Base-by-base conservation (phyloP, 2,329 filamentous ascomycete species). In the Monosporascus ibericus region DNA sequence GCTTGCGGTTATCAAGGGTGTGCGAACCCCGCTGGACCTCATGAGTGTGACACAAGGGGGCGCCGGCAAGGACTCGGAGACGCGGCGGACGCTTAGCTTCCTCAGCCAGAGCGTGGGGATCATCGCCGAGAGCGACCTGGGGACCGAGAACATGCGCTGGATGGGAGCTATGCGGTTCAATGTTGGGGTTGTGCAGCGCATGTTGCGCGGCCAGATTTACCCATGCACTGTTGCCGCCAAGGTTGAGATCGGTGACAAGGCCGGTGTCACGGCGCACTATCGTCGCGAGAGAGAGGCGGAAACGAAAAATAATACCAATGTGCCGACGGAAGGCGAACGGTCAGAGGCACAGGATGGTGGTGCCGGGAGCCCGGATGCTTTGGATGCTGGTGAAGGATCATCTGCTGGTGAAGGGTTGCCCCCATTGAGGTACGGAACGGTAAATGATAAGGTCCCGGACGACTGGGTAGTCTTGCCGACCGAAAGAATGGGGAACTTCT, bases 131-230 rank as follows among this genome's bases (percentile, higher is more conserved):
- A 82, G 82, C 48, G 94, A 99, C 69, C 76, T 99, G 14, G 92
- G 82, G 2, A 99, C 94, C 0, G 94, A 99, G 63, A 76, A 95
- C 64, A 72, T 97, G 57, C 85, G 94, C 44, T 97, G 92, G 92
- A 92, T 99, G 87, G 94, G 94, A 18, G 80, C 81, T 47, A 78
- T 84, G 30, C 83, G 94, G 50, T 99, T 99, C 63, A 91, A 88
- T 0, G 87, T 87, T 63, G 94, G 94, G 6, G 84, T 96, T 56
- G 66, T 95, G n/a, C 77, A 85, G 57, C 82, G 92, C 25, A 76
- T 96, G 18, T 74, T 95, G 46, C 79, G 82, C 51, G 86, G 89
- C 66, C 88, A 82, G 34, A 77, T 88, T 22, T 97, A 96, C 67
- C 94, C 94, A 0, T 95, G 90, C 66, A 91, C 97, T 61, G 75